These are phyloP conservation scores for Fusarium sp. DNA, from an alignment of 2,329 filamentous ascomycete genomes.

Conservation along the genomic window DNA sequence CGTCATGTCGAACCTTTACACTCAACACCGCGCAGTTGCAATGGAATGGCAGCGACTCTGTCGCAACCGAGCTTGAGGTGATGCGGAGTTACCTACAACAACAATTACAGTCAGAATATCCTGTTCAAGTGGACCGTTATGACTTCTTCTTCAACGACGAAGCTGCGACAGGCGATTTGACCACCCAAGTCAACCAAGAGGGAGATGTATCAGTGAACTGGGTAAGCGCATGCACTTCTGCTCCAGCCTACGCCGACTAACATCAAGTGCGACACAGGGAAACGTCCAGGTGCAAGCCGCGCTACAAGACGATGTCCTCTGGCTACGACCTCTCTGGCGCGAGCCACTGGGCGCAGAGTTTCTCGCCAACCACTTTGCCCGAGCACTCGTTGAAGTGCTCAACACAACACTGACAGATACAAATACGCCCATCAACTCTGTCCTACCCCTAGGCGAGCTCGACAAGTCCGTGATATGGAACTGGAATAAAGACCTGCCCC, in stretches of 20 bases:
- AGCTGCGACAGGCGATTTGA: slow-evolving; percentile 22
- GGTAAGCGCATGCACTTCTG: slow-evolving; percentile 23
- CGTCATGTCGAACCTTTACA: slow-evolving; percentile 32
- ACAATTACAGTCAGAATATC: slow-evolving; percentile 18
- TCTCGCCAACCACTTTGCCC: slow-evolving; percentile 40
- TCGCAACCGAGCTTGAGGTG: slow-evolving; percentile 33
- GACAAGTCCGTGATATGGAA: slow-evolving; percentile 41
- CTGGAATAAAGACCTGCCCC: slow-evolving; percentile 42
- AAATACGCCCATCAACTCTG: slow-evolving; percentile 23
- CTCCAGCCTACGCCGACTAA: slow-evolving; percentile 3
- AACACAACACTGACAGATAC: slow-evolving; percentile 36
- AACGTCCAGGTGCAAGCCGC: slow-evolving; percentile 41
- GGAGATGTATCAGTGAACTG: slow-evolving; percentile 33
- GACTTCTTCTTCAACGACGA: slow-evolving; percentile 42
- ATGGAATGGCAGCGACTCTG: slow-evolving; percentile 31
- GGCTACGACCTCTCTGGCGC: slow-evolving; percentile 38
- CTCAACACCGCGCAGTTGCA: slow-evolving; percentile 39
- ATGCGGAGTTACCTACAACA: slow-evolving; percentile 31
- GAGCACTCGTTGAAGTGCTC: slow-evolving; percentile 39
- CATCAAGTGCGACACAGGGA: slow-evolving; percentile 19
- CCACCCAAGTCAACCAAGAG: slow-evolving; percentile 19
- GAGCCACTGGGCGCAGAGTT: slow-evolving; percentile 42
- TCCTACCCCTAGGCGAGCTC: slow-evolving; percentile 36
- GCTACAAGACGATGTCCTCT: slow-evolving; percentile 33
- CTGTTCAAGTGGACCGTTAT: slow-evolving; percentile 11